Percentiles rank a stretch among this genome's conserved stretches.
Evolutionary conservation across 306 rosid genomes (phyloP).

Genomic region (Prunus fruticosa): DNA sequence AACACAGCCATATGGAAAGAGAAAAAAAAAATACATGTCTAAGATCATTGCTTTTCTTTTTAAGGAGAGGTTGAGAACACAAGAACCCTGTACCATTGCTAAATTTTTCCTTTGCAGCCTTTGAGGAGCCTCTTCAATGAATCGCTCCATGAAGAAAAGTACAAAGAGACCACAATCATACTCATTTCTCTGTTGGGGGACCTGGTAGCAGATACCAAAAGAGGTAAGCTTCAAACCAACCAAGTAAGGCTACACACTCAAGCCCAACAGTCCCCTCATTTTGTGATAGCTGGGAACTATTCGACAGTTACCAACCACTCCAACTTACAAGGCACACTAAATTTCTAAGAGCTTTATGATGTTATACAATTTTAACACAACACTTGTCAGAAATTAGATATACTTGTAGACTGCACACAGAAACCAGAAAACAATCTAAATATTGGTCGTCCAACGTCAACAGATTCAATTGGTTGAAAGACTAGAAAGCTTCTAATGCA

Average conservation of each 20-base stretch:
- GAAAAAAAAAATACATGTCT: not conserved
- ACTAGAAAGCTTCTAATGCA: not conserved
- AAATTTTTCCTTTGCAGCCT: conserved; percentile 71
- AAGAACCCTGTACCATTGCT: conserved; percentile 51
- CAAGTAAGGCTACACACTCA: not conserved
- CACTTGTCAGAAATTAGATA: not conserved
- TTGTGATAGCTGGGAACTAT: not conserved
- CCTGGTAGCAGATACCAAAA: conserved; percentile 50
- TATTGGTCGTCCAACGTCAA: not conserved
- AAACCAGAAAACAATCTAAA: not conserved
- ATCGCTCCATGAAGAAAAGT: conserved; percentile 77
- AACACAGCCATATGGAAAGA: not conserved
- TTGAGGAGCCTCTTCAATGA: conserved; percentile 72
- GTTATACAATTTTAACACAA: not conserved
- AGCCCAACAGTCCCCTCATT: not conserved
- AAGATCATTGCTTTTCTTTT: not conserved
- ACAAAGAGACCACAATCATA: conserved; percentile 96
- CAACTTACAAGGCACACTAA: not conserved
- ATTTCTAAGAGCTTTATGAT: not conserved
- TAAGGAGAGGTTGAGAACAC: not conserved
- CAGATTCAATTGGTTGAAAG: not conserved
- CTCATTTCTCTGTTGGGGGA: conserved; percentile 92
- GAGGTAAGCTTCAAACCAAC: conserved; percentile 1
- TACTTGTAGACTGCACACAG: not conserved
- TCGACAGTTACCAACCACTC: not conserved